A percentile compares a stretch with the other conserved stretches of the same genome.
Evolutionary conservation across 148 eudicot species (phyloP).

Genomic region (Beta vulgaris): DNA sequence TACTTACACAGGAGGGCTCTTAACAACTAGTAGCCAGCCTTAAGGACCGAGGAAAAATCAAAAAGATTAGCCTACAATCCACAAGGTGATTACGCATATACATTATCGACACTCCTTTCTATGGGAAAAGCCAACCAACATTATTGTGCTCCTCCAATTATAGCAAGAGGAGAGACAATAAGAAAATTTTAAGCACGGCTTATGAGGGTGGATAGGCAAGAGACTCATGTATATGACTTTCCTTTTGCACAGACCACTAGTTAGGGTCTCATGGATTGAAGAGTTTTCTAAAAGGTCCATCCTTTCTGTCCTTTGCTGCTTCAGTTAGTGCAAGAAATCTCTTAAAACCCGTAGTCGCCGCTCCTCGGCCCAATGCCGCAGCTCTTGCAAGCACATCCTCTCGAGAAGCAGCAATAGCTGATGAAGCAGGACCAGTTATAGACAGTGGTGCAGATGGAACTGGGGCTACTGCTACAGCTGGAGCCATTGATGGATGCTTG

Average conservation of each 20-base stretch:
- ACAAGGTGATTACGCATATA: neutral
- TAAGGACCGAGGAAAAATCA: neutral
- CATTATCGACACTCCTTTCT: neutral
- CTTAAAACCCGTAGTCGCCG: constrained; percentile 89
- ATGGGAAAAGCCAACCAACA: neutral
- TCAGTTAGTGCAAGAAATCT: constrained; percentile 90
- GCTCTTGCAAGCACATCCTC: constrained; percentile 95
- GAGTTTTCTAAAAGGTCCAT: constrained; percentile 88
- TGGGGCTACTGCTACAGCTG: constrained; percentile 32
- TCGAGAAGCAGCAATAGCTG: constrained; percentile 53
- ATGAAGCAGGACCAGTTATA: constrained; percentile 30
- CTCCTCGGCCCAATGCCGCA: constrained; percentile 95
- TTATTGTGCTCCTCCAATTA: neutral
- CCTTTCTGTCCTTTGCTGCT: constrained; percentile 90
- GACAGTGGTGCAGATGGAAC: constrained; percentile 35
- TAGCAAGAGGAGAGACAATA: neutral
- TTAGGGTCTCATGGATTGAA: constrained; percentile 55
- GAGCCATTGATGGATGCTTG: constrained; percentile 46
- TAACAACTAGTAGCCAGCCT: neutral
- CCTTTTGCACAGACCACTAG: neutral
- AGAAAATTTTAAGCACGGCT: neutral
- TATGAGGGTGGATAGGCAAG: neutral
- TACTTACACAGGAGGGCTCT: neutral
- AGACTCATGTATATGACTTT: neutral
- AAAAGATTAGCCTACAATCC: neutral